phyloP scores from a whole-genome alignment of 495 filamentous ascomycete species.

The Neurospora discreta region DNA sequence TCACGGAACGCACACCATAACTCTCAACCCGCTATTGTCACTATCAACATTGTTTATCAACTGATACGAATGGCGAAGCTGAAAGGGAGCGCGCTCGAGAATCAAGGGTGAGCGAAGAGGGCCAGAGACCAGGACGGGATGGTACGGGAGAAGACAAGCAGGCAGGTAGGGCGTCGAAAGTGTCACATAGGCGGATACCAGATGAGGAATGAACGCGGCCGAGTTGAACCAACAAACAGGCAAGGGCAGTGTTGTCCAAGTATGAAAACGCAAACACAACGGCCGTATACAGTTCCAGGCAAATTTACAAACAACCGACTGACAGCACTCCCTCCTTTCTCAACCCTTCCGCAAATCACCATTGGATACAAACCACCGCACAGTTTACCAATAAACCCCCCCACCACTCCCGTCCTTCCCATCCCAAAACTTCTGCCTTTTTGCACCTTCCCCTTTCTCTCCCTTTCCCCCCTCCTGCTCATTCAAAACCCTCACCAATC shows the following conservation, averaged over 20 bases:
- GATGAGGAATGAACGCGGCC: background rate
- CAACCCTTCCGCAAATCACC: background rate
- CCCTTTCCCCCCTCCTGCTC: conserved; percentile 13
- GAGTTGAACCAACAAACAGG: background rate
- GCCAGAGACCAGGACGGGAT: background rate
- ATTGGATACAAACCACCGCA: background rate
- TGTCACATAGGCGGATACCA: background rate
- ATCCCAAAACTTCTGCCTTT: conserved; percentile 25
- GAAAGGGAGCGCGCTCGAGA: background rate
- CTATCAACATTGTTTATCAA: background rate
- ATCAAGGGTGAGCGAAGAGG: background rate
- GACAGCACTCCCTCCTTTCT: background rate
- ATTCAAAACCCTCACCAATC: conserved; percentile 47
- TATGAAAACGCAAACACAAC: background rate
- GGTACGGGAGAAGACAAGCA: background rate
- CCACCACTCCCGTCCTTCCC: conserved; percentile 31
- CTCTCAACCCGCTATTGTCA: background rate
- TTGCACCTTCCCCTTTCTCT: conserved; percentile 9
- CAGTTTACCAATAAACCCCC: conserved; percentile 31
- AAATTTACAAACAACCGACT: background rate
- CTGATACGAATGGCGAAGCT: background rate
- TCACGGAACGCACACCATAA: background rate
- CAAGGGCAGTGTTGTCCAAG: background rate
- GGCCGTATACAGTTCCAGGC: too few species aligned
- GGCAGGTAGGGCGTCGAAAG: background rate